Percentiles rank a stretch among this genome's conserved stretches.
phyloP scores from a whole-genome alignment of 2,329 filamentous ascomycete species.

The Orbilia blumenaviensis region DNA sequence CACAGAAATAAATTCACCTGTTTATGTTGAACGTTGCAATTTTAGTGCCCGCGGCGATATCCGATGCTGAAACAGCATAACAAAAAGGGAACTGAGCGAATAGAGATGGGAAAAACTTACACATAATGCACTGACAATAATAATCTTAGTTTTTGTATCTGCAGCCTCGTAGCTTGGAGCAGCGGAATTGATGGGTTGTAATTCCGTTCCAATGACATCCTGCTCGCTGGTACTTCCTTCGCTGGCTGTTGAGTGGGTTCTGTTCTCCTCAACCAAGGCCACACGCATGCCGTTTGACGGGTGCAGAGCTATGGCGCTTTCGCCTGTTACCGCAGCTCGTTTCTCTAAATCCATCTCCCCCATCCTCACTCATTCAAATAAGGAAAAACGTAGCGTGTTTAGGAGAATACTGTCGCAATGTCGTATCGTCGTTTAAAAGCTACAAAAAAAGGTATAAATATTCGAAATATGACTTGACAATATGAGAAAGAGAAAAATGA shows the following conservation, averaged over 20 bases:
- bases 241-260: background rate
- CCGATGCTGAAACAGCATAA: background rate
- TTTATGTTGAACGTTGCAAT: too few relatives aligned
- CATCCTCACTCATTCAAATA: background rate
- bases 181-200: slow-evolving; percentile 32
- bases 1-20: slow-evolving; percentile 57
- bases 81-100: too few relatives aligned
- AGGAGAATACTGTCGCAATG: too few relatives aligned
- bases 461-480: too few relatives aligned
- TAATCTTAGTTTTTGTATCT: slow-evolving; percentile 52
- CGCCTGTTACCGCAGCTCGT: background rate
- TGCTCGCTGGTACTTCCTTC: slow-evolving; percentile 16
- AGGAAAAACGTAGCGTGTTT: background rate
- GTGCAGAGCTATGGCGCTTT: slow-evolving; percentile 6
- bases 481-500: too few relatives aligned
- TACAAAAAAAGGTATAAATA: too few relatives aligned
- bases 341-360: slow-evolving; percentile 10
- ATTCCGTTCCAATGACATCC: background rate
- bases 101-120: slow-evolving; percentile 56
- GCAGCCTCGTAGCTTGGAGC: slow-evolving; percentile 43
- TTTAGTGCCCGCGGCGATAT: background rate
- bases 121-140: slow-evolving; percentile 58
- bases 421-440: too few relatives aligned
- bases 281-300: background rate
- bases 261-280: slow-evolving; percentile 8